Base-by-base conservation (phyloP, 163 green algal genomes). In the Chlamydomonas reinhardtii region DNA sequence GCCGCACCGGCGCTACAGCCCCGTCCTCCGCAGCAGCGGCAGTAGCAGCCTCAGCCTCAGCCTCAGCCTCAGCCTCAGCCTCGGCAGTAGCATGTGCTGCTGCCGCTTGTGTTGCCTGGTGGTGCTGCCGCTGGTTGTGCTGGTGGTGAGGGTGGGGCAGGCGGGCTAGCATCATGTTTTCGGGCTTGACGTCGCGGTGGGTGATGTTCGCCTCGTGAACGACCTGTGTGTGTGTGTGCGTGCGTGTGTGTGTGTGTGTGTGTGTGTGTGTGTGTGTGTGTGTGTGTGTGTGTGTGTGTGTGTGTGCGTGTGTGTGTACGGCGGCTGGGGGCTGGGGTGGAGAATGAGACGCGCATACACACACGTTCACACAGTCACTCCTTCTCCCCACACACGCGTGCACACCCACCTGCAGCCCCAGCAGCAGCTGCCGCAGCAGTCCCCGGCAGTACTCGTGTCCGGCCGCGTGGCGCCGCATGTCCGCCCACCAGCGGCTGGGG, bases 181-280 rank as follows among this genome's bases (percentile, higher is more conserved):
- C 82, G 0, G 82, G 82, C 61, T 87, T 87, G 59, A 87, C 32
- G 61, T 87, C 82, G 0, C 90, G 77, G 75, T 94, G 91, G 0
- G 91, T 92, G 17, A 93, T 81, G 85, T 93, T 91, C 39, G 76
- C 71, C 27, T 74, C 70, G 48, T 94, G 91, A 43, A 94, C 71
- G 0, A 71, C 76, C 82, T 87, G 66, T 15, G 8, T 5, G 5
- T 8, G 39, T 48, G 39, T 48, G 39, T 48, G 39, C 39, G 39
- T 48, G 5, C 8, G 39, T 8, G 8, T 48, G 39, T 48, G 39
- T 8, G 39, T 48, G 39, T 48, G 5, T 48, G 39, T 48, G 5
- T 8, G 39, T 48, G 39, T 48, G 39, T n/a, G n/a, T n/a, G n/a
- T n/a, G n/a, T n/a, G n/a, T n/a, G n/a, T n/a, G n/a, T n/a, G n/a